Percentiles rank a stretch among this genome's conserved stretches.
Conservation (phyloP, 2,329 filamentous ascomycete species). For the Pochonia chlamydosporia region DNA sequence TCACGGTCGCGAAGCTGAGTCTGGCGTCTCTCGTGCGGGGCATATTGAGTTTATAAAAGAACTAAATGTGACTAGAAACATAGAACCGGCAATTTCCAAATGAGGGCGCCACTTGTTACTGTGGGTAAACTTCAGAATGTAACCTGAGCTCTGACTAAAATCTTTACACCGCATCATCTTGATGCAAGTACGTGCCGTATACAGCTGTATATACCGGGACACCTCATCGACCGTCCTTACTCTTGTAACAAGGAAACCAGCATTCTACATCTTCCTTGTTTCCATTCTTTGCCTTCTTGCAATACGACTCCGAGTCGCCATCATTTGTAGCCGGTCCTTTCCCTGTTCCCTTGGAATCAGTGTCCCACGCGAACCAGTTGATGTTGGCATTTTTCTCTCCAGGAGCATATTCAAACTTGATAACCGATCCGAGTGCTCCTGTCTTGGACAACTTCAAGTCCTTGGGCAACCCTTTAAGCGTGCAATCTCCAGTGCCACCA, state of each 20-base stretch:
- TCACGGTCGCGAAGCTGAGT: too few relatives aligned
- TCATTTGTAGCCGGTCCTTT: neutral
- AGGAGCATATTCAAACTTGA: neutral
- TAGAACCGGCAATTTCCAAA: too few relatives aligned
- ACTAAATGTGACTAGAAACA: too few relatives aligned
- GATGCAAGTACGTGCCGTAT: too few relatives aligned
- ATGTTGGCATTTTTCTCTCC: neutral
- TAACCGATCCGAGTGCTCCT: neutral
- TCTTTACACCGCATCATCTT: too few relatives aligned
- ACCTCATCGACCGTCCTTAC: neutral
- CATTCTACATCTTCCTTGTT: neutral
- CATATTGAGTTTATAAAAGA: too few relatives aligned
- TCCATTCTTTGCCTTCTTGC: neutral
- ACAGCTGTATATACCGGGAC: too few relatives aligned
- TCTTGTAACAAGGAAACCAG: neutral
- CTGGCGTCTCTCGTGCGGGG: too few relatives aligned
- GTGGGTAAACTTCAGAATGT: too few relatives aligned
- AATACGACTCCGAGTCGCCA: neutral
- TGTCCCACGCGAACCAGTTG: neutral
- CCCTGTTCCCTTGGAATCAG: neutral
- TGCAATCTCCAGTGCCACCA: neutral
- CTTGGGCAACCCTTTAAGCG: neutral
- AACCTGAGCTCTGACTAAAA: too few relatives aligned
- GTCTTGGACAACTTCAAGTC: neutral
- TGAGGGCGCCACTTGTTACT: too few relatives aligned